phyloP scores from a whole-genome alignment of 805 yeast genomes.

The Pichia pseudocactophila region DNA sequence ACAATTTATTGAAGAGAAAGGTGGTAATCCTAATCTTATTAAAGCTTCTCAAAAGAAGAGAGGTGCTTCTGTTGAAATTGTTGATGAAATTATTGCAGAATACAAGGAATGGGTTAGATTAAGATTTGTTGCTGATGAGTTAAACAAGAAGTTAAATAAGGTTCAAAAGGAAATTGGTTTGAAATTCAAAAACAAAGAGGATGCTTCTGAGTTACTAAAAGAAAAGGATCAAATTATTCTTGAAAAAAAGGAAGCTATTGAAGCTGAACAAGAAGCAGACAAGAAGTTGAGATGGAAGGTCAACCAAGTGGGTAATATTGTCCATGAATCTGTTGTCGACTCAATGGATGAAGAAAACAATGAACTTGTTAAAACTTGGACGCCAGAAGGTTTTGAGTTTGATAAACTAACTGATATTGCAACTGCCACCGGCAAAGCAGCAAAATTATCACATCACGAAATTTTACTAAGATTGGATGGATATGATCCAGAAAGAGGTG shows the following conservation, averaged over 20 bases:
- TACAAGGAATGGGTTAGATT: slow-evolving; percentile 89
- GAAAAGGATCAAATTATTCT: slow-evolving; percentile 69
- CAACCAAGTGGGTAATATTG: slow-evolving; percentile 85
- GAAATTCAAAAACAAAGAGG: slow-evolving; percentile 91
- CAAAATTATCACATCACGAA: slow-evolving; percentile 89
- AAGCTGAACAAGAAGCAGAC: slow-evolving; percentile 75
- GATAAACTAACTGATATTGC: slow-evolving; percentile 54
- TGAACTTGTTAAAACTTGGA: slow-evolving; percentile 80
- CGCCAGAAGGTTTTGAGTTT: slow-evolving; percentile 52
- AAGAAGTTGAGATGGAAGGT: slow-evolving; percentile 67
- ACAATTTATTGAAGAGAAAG: slow-evolving; percentile 90
- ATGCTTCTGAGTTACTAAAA: slow-evolving; percentile 73
- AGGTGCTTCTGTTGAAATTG: slow-evolving; percentile 89
- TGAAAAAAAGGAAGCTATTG: slow-evolving; percentile 58
- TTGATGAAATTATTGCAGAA: slow-evolving; percentile 87
- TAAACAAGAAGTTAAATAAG: slow-evolving; percentile 81
- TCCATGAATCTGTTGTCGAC: slow-evolving; percentile 83
- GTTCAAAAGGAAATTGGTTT: slow-evolving; percentile 89
- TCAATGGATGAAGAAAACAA: slow-evolving; percentile 88
- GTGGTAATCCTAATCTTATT: slow-evolving; percentile 89
- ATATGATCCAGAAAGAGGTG: slow-evolving; percentile 98
- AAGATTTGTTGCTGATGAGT: slow-evolving; percentile 82
- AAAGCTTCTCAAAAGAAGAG: slow-evolving; percentile 87
- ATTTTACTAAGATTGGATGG: slow-evolving; percentile 90
- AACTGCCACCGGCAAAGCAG: slow-evolving; percentile 68